These are phyloP conservation scores for Ceratobasidium sp. DNA, from an alignment of 1,284 basidiomycete genomes.

Conservation along the genomic window DNA sequence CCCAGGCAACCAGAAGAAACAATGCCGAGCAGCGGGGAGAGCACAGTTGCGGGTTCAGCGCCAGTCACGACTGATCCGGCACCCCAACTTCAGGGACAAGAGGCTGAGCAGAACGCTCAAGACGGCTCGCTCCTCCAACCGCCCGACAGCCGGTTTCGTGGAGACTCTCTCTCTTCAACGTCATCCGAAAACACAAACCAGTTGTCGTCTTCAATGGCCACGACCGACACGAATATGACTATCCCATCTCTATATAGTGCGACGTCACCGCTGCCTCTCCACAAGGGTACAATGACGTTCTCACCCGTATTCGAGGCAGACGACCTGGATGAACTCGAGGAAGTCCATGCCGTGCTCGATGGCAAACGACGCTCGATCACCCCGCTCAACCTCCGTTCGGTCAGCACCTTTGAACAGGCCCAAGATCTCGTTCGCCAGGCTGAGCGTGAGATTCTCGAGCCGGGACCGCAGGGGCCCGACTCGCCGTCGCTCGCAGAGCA, in stretches of 20 bases:
- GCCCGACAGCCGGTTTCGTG: conserved; percentile 28
- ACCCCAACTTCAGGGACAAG: conserved; percentile 2
- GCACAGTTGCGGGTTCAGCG: conserved; percentile 33
- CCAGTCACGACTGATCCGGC: conserved; percentile 15
- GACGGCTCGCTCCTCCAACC: conserved; percentile 27
- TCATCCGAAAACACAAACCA: conserved; percentile 35
- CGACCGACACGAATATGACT: conserved; percentile 30
- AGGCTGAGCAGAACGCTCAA: conserved; percentile 5
- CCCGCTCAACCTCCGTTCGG: conserved; percentile 35
- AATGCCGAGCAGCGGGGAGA: conserved; percentile 37
- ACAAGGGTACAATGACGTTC: conserved; percentile 31
- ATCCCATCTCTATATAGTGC: conserved; percentile 17
- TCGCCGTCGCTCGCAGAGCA: conserved; percentile 75
- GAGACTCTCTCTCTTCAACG: conserved; percentile 30
- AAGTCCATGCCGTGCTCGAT: conserved; percentile 1
- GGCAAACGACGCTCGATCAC: conserved; percentile 6
- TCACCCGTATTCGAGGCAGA: conserved; percentile 40
- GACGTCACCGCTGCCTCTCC: conserved; percentile 32
- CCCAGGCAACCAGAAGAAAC: conserved; percentile 35
- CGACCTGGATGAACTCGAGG: conserved; percentile 39
- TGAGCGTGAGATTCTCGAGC: conserved; percentile 71
- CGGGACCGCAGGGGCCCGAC: conserved; percentile 50
- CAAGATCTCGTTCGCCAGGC: conserved; percentile 76
- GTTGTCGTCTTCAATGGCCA: conserved; percentile 34
- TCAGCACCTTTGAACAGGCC: conserved; percentile 71